These are phyloP conservation scores for Pythium biforme DNA, from an alignment of 352 stramenopile species.

Conservation along the genomic window DNA sequence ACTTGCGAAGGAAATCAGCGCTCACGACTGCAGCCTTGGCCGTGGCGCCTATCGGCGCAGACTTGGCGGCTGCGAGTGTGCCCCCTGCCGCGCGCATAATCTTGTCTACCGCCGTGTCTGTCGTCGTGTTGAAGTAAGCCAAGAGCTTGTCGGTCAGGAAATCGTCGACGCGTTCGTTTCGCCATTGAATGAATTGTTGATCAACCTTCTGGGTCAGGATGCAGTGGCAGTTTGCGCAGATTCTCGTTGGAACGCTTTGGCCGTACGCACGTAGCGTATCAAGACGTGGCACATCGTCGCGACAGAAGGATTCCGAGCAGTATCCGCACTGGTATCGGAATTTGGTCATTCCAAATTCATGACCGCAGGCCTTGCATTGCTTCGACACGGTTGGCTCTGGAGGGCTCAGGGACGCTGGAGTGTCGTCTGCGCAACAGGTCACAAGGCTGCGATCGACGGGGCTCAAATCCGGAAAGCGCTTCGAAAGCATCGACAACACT, in stretches of 20 bases:
- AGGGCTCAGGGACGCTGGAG: conserved; percentile 45
- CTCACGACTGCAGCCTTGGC: conserved; percentile 85
- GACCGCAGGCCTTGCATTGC: conserved; percentile 62
- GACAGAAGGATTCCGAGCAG: conserved; percentile 77
- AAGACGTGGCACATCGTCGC: conserved; percentile 59
- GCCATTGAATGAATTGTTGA: conserved; percentile 76
- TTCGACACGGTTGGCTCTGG: conserved; percentile 65
- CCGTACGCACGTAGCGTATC: conserved; percentile 69
- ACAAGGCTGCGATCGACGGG: conserved; percentile 72
- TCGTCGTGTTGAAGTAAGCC: conserved; percentile 75
- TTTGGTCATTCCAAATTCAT: conserved; percentile 80
- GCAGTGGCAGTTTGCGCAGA: conserved; percentile 70
- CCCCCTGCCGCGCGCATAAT: conserved; percentile 78
- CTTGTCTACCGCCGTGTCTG: conserved; percentile 83
- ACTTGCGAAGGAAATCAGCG: conserved; percentile 83
- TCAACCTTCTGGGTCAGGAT: conserved; percentile 79
- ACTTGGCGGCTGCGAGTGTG: conserved; percentile 75
- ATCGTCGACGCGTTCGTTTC: conserved; percentile 75
- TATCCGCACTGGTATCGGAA: conserved; percentile 85
- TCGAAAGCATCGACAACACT: conserved; percentile 70
- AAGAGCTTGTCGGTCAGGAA: conserved; percentile 65
- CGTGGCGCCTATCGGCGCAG: conserved; percentile 72
- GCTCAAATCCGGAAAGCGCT: conserved; percentile 72
- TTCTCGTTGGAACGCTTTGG: conserved; percentile 49
- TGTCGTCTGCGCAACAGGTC: conserved; percentile 58